Conservation (phyloP, 2,329 filamentous ascomycete species). For the Myriosclerotinia scirpicola region DNA sequence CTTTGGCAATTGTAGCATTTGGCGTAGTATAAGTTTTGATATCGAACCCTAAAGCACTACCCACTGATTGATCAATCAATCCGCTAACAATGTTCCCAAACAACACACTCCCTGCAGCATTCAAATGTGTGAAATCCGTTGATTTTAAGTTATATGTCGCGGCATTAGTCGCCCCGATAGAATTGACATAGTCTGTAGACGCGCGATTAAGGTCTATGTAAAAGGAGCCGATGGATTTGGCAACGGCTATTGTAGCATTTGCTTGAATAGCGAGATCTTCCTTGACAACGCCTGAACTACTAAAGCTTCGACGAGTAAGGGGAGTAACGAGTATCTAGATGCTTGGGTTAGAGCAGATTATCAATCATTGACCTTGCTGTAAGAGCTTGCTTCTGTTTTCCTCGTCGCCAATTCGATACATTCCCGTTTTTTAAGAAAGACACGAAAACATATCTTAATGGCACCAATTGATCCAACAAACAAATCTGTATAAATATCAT, state of each 20-base stretch:
- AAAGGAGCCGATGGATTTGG: slow-evolving; percentile 37
- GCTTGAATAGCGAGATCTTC: slow-evolving; percentile 46
- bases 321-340: slow-evolving; percentile 51
- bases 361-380: background rate
- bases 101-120: slow-evolving; percentile 46
- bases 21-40: background rate
- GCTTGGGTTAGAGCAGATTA: slow-evolving; percentile 23
- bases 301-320: slow-evolving; percentile 48
- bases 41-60: background rate
- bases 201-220: slow-evolving; percentile 49
- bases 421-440: background rate
- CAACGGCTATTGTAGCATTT: slow-evolving; percentile 45
- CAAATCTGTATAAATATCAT: background rate
- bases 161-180: slow-evolving; percentile 46
- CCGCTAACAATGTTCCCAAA: slow-evolving; percentile 50
- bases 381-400: background rate
- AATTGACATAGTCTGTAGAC: slow-evolving; percentile 48
- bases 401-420: background rate
- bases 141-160: slow-evolving; percentile 46
- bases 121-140: slow-evolving; percentile 52
- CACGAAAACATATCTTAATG: too few species aligned
- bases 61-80: slow-evolving; percentile 33
- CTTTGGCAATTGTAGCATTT: slow-evolving; percentile 7
- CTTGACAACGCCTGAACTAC: slow-evolving; percentile 42
- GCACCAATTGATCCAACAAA: too few species aligned